Conservation (phyloP, 2,329 filamentous ascomycete genomes). For the Aspergillus fumigatiaffinis region DNA sequence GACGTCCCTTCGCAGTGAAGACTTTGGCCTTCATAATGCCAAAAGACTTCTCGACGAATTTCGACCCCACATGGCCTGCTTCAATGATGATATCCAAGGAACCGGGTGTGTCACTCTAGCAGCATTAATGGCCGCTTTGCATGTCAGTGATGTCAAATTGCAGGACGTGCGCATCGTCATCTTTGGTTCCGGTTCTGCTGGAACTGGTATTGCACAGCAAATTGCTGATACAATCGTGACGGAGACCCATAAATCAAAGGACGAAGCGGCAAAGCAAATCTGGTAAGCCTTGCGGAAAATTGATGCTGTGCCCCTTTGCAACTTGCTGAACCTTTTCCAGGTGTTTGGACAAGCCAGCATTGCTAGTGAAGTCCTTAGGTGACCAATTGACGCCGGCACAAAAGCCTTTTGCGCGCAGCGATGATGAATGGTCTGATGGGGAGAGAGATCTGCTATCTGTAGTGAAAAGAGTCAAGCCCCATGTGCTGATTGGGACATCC, state of each 20-base stretch:
- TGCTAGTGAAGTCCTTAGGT: slow-evolving; percentile 62
- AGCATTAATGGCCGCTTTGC: slow-evolving; percentile 71
- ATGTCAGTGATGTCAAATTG: slow-evolving; percentile 64
- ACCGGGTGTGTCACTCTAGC: slow-evolving; percentile 85
- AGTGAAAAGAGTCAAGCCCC: slow-evolving; percentile 67
- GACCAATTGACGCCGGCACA: slow-evolving; percentile 65
- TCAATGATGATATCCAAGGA: slow-evolving; percentile 89
- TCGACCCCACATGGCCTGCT: slow-evolving; percentile 69
- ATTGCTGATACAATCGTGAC: slow-evolving; percentile 73
- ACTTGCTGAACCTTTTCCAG: slow-evolving; percentile 37
- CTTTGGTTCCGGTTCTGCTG: slow-evolving; percentile 78
- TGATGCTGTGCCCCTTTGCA: background rate
- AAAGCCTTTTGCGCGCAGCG: slow-evolving; percentile 60
- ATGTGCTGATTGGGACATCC: slow-evolving; percentile 79
- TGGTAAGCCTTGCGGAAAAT: slow-evolving; percentile 50
- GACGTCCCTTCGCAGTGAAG: slow-evolving; percentile 50
- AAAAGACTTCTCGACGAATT: slow-evolving; percentile 73
- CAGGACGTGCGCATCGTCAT: slow-evolving; percentile 67
- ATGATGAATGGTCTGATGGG: slow-evolving; percentile 58
- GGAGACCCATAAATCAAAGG: slow-evolving; percentile 61
- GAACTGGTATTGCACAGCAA: slow-evolving; percentile 82
- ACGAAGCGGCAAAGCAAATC: slow-evolving; percentile 76
- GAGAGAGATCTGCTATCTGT: slow-evolving; percentile 61
- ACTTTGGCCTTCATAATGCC: slow-evolving; percentile 77
- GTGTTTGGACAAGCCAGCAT: slow-evolving; percentile 77